Evolutionary conservation across 768 basidiomycete species (phyloP).

Genomic region (Agrocybe chaxingu): DNA sequence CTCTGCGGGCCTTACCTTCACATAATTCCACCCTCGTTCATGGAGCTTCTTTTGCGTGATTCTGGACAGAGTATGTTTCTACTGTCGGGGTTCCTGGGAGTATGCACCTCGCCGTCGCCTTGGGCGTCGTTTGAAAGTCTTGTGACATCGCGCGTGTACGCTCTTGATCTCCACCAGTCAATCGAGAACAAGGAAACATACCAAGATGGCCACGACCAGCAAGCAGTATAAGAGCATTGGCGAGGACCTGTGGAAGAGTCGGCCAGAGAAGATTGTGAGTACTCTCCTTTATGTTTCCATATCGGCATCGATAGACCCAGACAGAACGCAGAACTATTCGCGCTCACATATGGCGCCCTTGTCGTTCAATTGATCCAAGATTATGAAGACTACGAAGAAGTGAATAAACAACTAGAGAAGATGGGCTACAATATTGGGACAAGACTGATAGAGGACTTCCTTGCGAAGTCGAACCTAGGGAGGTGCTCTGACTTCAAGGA

Average conservation of each 20-base stretch:
- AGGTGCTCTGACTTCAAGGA: conserved; percentile 92
- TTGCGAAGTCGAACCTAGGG: conserved; percentile 90
- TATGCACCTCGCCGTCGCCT: no score
- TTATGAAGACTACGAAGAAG: conserved; percentile 95
- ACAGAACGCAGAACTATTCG: conserved; percentile 96
- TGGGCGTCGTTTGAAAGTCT: neutral
- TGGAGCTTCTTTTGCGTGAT: no score
- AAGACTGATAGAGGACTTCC: conserved; percentile 93
- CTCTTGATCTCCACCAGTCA: conserved; percentile 1
- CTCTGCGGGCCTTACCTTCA: neutral
- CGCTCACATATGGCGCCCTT: conserved; percentile 94
- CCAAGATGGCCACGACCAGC: conserved; percentile 63
- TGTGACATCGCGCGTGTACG: conserved; percentile 26
- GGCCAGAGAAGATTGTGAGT: conserved; percentile 92
- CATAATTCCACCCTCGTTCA: neutral
- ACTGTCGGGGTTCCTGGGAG: no score
- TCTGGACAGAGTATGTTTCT: neutral
- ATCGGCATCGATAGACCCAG: conserved; percentile 18
- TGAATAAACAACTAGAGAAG: conserved; percentile 96
- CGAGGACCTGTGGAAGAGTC: conserved; percentile 94
- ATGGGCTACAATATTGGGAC: conserved; percentile 99
- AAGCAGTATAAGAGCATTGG: conserved; percentile 87
- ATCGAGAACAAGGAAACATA: conserved; percentile 4
- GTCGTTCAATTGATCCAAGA: conserved; percentile 99
- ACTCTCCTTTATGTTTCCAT: neutral